Percentiles rank a stretch among this genome's conserved stretches.
Conservation (phyloP, 176 grass and related monocot species). For the Oryza glumipatula region DNA sequence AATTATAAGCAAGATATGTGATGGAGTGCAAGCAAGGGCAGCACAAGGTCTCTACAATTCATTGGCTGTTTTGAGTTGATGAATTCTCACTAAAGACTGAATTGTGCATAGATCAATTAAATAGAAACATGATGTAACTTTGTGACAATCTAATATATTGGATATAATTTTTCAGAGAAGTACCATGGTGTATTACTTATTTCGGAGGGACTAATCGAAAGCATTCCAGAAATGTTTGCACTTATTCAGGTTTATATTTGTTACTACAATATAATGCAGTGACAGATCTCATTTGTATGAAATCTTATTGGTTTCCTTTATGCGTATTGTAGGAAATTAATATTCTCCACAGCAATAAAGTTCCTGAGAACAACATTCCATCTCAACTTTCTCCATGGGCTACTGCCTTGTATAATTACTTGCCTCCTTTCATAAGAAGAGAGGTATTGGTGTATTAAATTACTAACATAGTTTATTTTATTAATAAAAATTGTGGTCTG, state of each 20-base stretch:
- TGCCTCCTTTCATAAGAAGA: constrained; percentile 72
- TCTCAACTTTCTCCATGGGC: constrained; percentile 68
- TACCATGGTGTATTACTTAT: constrained; percentile 75
- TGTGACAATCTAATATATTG: neutral
- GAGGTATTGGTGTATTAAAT: constrained; percentile 45
- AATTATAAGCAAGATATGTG: constrained; percentile 71
- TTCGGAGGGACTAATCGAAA: constrained; percentile 73
- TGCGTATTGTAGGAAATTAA: constrained; percentile 63
- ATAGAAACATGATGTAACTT: neutral
- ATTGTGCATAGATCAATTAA: neutral
- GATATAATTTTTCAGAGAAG: constrained; percentile 51
- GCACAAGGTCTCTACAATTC: constrained; percentile 53
- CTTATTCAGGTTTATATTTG: constrained; percentile 73
- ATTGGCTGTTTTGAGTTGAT: neutral
- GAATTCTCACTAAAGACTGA: neutral
- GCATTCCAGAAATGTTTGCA: constrained; percentile 78
- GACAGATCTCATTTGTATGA: neutral
- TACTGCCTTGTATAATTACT: constrained; percentile 62
- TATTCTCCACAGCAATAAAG: constrained; percentile 60
- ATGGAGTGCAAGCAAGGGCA: constrained; percentile 74
- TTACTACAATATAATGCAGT: neutral
- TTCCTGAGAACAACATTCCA: constrained; percentile 54
- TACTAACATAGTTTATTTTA: neutral
- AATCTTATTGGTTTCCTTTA: constrained; percentile 20
- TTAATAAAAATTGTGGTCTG: constrained; percentile 1